Base-by-base conservation (phyloP, 2,329 filamentous ascomycete genomes). In the Colletotrichum filicis region DNA sequence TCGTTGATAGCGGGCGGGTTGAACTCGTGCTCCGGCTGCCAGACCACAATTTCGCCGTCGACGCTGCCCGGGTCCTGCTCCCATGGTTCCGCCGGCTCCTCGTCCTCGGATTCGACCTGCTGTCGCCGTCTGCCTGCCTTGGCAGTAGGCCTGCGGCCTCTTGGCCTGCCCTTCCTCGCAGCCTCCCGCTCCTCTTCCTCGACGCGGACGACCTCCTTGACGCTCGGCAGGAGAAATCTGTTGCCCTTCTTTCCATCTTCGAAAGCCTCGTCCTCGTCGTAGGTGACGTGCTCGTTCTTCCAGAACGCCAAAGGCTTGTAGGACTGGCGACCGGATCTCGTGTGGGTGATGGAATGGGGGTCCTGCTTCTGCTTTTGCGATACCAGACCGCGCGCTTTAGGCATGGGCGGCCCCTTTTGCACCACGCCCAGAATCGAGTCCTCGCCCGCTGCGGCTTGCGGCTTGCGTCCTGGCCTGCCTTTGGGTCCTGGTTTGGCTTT, bases 241-340 rank as follows among this genome's bases (percentile, higher is more conserved):
- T 64, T 55, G 53, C 87, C 78, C 28, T 82, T 78, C 37, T 73
- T 75, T 9, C 77, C 57, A 68, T 88, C 88, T 32, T 85, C 84
- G 56, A 83, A 80, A 32, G 79, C 82, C 61, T 91, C 90, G 28
- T 91, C 89, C 22, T 89, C 86, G 64, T 92, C 91, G 78, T 92
- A 94, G 26, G 95, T 89, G 59, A 93, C 90, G 66, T 90, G 90
- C 80, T 98, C 96, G 76, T 95, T 95, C 77, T 92, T 92, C 96
- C 96, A 98, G 80, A 89, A 97, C 30, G 94, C 91, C 42, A 98
- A 83, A 0, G 95, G 97, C 73, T 91, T 90, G 74, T 94, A 92
- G 11, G 94, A 94, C 65, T 91, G 90, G 69, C 97, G 91, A 2
- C 95, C 95, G 14, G 93, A 96, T 66, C 95, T 92, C 63, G 92